Conservation (phyloP, 352 stramenopile species). For the Detonula confervacea region DNA sequence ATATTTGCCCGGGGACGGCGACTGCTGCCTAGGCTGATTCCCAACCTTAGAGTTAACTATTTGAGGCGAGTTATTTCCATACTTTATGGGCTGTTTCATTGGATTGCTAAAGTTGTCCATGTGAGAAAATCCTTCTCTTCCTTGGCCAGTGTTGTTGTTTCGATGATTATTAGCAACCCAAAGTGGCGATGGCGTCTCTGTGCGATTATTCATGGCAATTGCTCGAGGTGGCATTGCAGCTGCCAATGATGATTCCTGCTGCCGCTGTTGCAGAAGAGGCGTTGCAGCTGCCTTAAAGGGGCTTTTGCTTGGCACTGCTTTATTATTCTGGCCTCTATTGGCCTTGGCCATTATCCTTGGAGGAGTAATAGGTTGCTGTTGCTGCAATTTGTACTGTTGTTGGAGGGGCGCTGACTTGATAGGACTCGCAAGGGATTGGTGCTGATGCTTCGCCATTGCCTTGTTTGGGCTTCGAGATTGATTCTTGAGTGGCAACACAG, state of each 20-base stretch:
- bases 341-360: no score
- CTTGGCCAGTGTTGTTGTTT: neutral
- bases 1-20: neutral
- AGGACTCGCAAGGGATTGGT: slow-evolving; percentile 1
- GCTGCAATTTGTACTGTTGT: neutral
- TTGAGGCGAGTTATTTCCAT: slow-evolving; percentile 10
- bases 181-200: slow-evolving; percentile 26
- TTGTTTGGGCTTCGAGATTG: slow-evolving; percentile 13
- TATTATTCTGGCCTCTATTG: neutral
- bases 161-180: slow-evolving; percentile 16
- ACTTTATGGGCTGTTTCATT: slow-evolving; percentile 4
- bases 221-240: slow-evolving; percentile 19
- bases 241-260: neutral
- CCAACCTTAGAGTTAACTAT: neutral
- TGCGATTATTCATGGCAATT: slow-evolving; percentile 11
- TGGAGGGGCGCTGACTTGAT: neutral
- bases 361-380: neutral
- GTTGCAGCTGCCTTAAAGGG: neutral
- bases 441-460: neutral
- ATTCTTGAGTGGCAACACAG: slow-evolving; percentile 1
- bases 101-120: slow-evolving; percentile 9
- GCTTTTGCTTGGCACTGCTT: neutral
- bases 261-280: slow-evolving; percentile 6
- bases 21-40: no score
- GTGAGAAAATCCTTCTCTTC: neutral